Evolutionary conservation across 495 filamentous ascomycete genomes (phyloP).

Genomic region (Ascodesmis nigricans): DNA sequence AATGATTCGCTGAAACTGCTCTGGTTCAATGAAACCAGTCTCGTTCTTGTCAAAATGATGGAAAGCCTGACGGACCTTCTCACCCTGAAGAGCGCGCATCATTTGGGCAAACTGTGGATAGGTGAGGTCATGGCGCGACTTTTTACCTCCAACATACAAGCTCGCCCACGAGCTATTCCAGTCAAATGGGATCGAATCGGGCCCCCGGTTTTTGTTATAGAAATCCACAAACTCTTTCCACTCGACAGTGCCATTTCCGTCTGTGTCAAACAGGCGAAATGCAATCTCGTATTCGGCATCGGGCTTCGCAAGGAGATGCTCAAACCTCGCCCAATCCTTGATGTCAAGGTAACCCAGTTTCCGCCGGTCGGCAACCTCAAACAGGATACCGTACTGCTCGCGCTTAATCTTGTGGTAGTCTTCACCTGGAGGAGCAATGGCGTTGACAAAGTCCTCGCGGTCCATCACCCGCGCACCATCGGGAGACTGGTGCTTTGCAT

Average conservation of each 20-base stretch:
- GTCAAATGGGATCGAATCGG: slow-evolving; percentile 70
- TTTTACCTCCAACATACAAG: slow-evolving; percentile 70
- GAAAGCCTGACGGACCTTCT: slow-evolving; percentile 88
- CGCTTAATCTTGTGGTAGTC: slow-evolving; percentile 97
- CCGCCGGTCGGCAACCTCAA: slow-evolving; percentile 63
- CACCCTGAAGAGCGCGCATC: slow-evolving; percentile 85
- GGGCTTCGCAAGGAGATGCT: slow-evolving; percentile 79
- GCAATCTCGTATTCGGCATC: slow-evolving; percentile 98
- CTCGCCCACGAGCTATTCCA: slow-evolving; percentile 97
- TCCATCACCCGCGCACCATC: slow-evolving; percentile 61
- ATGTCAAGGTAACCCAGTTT: slow-evolving; percentile 48
- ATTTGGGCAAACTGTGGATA: slow-evolving; percentile 97
- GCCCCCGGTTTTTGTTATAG: slow-evolving; percentile 63
- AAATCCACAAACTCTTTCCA: slow-evolving; percentile 65
- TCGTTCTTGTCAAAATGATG: slow-evolving; percentile 71
- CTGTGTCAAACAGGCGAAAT: slow-evolving; percentile 80
- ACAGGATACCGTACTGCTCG: slow-evolving; percentile 82
- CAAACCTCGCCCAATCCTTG: slow-evolving; percentile 74
- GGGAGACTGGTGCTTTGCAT: slow-evolving; percentile 49
- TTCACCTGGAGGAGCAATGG: slow-evolving; percentile 66
- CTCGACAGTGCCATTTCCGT: slow-evolving; percentile 60
- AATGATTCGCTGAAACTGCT: slow-evolving; percentile 92
- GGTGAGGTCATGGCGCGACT: slow-evolving; percentile 65
- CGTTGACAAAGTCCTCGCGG: slow-evolving; percentile 66
- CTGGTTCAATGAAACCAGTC: slow-evolving; percentile 94